These are phyloP conservation scores for Sugiyamaella floridensis DNA, from an alignment of 805 yeast genomes.

Conservation along the genomic window DNA sequence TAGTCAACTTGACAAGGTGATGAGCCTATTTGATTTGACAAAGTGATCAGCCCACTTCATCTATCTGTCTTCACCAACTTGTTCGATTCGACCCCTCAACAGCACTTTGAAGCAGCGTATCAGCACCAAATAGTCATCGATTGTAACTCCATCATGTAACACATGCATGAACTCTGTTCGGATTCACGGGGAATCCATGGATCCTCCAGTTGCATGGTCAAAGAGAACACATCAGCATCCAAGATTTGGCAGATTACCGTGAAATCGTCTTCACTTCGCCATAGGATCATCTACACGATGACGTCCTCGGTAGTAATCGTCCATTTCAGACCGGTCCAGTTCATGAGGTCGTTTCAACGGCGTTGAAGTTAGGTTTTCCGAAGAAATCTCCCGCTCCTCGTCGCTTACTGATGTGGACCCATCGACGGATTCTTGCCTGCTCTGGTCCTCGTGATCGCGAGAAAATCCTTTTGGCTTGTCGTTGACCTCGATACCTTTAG, in stretches of 20 bases:
- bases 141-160: too few species aligned
- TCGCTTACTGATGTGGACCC: neutral
- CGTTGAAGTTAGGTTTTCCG: neutral
- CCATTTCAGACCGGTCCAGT: neutral
- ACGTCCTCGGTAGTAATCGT: neutral
- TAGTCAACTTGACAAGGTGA: too few species aligned
- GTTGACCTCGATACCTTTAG: slow-evolving; percentile 16
- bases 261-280: neutral
- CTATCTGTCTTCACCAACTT: too few species aligned
- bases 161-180: too few species aligned
- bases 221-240: neutral
- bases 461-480: neutral
- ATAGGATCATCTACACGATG: slow-evolving; percentile 3
- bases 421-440: neutral
- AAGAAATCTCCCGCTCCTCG: neutral
- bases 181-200: too few species aligned
- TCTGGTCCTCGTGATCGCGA: neutral
- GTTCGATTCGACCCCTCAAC: too few species aligned
- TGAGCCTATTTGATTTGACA: too few species aligned
- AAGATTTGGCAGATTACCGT: too few species aligned
- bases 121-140: too few species aligned
- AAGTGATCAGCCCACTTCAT: too few species aligned
- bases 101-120: too few species aligned
- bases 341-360: neutral
- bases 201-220: neutral